Percentiles rank a stretch among this genome's conserved stretches.
These are phyloP conservation scores for Tothia fuscella DNA, from an alignment of 2,329 filamentous ascomycete species.

Conservation along the genomic window DNA sequence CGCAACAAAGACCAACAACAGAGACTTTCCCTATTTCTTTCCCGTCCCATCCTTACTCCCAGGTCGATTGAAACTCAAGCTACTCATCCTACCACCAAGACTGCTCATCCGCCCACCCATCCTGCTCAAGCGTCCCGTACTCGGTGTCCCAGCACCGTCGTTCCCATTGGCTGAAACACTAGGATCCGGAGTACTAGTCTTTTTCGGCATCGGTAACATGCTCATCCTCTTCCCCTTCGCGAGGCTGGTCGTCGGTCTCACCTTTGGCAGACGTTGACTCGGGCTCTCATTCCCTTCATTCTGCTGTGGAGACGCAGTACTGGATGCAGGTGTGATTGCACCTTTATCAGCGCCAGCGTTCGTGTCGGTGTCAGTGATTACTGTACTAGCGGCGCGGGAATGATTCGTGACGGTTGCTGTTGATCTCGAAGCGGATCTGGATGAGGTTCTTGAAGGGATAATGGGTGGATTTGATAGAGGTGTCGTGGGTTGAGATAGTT, in stretches of 20 bases:
- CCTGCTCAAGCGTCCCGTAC: too few relatives aligned
- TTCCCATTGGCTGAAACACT: neutral
- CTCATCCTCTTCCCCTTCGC: conserved; percentile 4
- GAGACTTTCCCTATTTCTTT: too few relatives aligned
- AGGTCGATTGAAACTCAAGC: conserved; percentile 3
- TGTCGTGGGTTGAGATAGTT: neutral
- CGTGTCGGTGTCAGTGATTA: neutral
- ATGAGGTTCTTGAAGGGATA: conserved; percentile 1
- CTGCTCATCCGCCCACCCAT: neutral
- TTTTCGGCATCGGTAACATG: conserved; percentile 8
- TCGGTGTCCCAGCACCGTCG: neutral
- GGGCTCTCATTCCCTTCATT: neutral
- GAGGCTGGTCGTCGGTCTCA: conserved; percentile 3
- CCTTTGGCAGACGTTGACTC: neutral
- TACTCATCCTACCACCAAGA: conserved; percentile 1
- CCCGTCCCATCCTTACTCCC: too few relatives aligned
- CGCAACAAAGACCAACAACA: too few relatives aligned
- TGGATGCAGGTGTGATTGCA: neutral
- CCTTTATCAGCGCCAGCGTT: neutral
- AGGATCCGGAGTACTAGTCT: too few relatives aligned
- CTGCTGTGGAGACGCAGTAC: neutral
- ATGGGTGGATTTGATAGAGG: neutral
- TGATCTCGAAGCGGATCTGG: conserved; percentile 1
- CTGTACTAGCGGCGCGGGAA: conserved; percentile 1
- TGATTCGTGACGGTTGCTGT: conserved; percentile 4